phyloP scores from a whole-genome alignment of 2,329 filamentous ascomycete genomes.

The Didymellaceae sp. region DNA sequence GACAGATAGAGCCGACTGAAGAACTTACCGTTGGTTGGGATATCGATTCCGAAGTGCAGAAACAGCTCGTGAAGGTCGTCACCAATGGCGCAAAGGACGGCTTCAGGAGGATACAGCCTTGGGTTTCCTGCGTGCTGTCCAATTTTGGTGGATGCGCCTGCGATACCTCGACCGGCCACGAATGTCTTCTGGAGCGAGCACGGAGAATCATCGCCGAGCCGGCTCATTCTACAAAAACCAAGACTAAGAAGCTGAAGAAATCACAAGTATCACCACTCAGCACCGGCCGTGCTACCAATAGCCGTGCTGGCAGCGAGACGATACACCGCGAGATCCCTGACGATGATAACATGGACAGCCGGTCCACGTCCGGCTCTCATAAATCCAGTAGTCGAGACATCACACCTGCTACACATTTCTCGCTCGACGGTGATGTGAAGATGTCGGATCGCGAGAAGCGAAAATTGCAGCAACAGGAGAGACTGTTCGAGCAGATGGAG shows the following conservation, averaged over 20 bases:
- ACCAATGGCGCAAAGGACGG: conserved; percentile 67
- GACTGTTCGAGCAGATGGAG: conserved; percentile 67
- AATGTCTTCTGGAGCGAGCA: conserved; percentile 47
- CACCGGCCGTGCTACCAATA: conserved; percentile 60
- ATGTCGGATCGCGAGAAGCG: conserved; percentile 67
- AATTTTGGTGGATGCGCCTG: conserved; percentile 84
- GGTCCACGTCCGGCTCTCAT: conserved; percentile 63
- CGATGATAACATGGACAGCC: conserved; percentile 62
- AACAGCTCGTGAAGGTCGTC: conserved; percentile 66
- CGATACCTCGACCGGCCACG: conserved; percentile 52
- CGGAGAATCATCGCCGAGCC: conserved; percentile 42
- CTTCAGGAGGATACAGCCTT: conserved; percentile 66
- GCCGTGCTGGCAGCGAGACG: conserved; percentile 66
- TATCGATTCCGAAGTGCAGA: conserved; percentile 56
- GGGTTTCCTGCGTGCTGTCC: conserved; percentile 73
- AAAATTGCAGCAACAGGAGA: conserved; percentile 68
- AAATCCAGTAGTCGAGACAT: conserved; percentile 67
- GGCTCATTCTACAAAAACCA: conserved; percentile 48
- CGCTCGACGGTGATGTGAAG: conserved; percentile 55
- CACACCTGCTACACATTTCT: conserved; percentile 63
- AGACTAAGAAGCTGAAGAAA: conserved; percentile 57
- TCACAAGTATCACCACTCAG: conserved; percentile 61
- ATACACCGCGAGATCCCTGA: conserved; percentile 58
- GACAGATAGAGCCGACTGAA: conserved; percentile 73
- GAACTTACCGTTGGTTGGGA: conserved; percentile 72